These are phyloP conservation scores for Naegleria lovaniensis DNA, from an alignment of 208 protist species.

Conservation along the genomic window DNA sequence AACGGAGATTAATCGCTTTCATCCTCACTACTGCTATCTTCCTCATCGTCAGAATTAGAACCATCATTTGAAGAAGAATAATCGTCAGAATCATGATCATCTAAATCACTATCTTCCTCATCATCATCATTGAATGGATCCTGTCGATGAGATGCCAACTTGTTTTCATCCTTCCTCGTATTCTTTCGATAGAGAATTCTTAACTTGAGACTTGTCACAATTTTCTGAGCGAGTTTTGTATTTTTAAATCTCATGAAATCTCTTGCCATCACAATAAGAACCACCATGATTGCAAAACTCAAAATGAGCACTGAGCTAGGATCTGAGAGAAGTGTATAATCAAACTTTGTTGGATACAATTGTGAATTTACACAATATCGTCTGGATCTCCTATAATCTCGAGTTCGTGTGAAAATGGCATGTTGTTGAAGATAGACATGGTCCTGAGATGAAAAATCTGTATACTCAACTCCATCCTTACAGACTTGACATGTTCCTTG, in stretches of 20 bases:
- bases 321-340: neutral
- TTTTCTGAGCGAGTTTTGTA: neutral
- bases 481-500: neutral
- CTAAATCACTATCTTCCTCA: neutral
- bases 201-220: neutral
- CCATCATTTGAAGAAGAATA: neutral
- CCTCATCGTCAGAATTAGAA: no score
- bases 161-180: neutral
- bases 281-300: neutral
- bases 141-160: no score
- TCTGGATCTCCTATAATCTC: neutral
- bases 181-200: neutral
- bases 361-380: neutral
- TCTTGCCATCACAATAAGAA: neutral
- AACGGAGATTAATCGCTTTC: no score
- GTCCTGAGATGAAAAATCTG: neutral
- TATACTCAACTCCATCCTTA: neutral
- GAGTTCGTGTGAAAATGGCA: neutral
- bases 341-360: conserved; percentile 2
- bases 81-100: neutral
- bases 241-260: conserved; percentile 2
- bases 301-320: neutral
- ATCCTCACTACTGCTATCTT: no score
- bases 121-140: no score
- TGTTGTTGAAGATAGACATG: neutral